Percentiles rank a stretch among this genome's conserved stretches.
Evolutionary conservation across 805 yeast species (phyloP).

Genomic region (Metschnikowia cubensis): DNA sequence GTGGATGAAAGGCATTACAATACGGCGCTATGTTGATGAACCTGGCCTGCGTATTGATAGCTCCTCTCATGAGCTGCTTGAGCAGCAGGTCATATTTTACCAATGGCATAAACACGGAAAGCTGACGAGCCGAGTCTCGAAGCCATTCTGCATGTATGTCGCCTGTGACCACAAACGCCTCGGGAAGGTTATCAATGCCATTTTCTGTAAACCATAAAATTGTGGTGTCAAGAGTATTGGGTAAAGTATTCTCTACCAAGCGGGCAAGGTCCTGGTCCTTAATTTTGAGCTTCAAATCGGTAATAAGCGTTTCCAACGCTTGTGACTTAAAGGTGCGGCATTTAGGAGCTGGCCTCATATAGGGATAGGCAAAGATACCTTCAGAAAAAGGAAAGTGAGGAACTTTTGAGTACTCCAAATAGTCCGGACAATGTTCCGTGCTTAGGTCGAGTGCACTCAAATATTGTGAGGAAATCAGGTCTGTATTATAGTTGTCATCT

Average conservation of each 20-base stretch:
- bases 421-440: slow-evolving; percentile 50
- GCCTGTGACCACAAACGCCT: slow-evolving; percentile 82
- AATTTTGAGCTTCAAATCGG: slow-evolving; percentile 47
- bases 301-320: slow-evolving; percentile 58
- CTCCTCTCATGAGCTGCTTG: slow-evolving; percentile 60
- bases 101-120: slow-evolving; percentile 68
- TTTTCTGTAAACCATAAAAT: slow-evolving; percentile 58
- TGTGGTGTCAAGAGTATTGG: slow-evolving; percentile 87
- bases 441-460: slow-evolving; percentile 18
- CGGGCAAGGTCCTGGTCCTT: slow-evolving; percentile 65
- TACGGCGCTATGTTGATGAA: slow-evolving; percentile 65
- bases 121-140: slow-evolving; percentile 80
- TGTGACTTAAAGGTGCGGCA: slow-evolving; percentile 72
- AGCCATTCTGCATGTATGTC: slow-evolving; percentile 95
- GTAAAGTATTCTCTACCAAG: slow-evolving; percentile 75
- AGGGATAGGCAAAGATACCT: slow-evolving; percentile 59
- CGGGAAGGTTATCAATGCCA: slow-evolving; percentile 27
- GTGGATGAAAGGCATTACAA: slow-evolving; percentile 92
- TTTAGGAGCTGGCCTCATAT: slow-evolving; percentile 65
- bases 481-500: neutral
- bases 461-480: slow-evolving; percentile 14
- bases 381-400: slow-evolving; percentile 54
- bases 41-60: slow-evolving; percentile 73
- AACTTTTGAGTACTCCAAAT: slow-evolving; percentile 53
- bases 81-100: slow-evolving; percentile 48